Evolutionary conservation across 23 red algal genomes (phyloP).

Genomic region (Gracilaria gracilis): DNA sequence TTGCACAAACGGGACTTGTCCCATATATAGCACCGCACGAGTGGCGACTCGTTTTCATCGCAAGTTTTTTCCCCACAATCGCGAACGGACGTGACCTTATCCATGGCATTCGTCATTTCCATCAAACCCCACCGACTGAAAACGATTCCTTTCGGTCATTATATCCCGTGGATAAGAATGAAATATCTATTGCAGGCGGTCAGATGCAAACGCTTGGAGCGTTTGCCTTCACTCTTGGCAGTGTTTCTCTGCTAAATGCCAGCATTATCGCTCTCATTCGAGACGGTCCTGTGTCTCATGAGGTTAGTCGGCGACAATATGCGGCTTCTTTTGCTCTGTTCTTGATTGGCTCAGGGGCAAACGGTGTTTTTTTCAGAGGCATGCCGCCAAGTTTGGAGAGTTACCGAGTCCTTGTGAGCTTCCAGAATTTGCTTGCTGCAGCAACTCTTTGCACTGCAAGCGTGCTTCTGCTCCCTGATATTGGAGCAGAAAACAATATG

Average conservation of each 20-base stretch:
- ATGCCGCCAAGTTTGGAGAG: conserved; percentile 2
- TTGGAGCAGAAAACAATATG: not conserved
- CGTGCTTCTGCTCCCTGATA: conserved; percentile 15
- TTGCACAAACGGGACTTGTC: conserved; percentile 34
- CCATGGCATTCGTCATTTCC: conserved; percentile 26
- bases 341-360: conserved; percentile 41
- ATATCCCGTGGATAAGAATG: not conserved
- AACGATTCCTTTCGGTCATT: not conserved
- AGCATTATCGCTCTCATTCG: conserved; percentile 25
- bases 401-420: conserved; percentile 19
- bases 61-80: conserved; percentile 40
- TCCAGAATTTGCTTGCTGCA: conserved; percentile 23
- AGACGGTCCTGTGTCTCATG: not conserved
- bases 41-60: conserved; percentile 25
- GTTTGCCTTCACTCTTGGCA: conserved; percentile 22
- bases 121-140: not conserved
- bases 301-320: conserved; percentile 18
- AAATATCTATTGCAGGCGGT: not conserved
- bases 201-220: conserved; percentile 46
- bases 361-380: not conserved
- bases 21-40: conserved; percentile 26
- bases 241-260: conserved; percentile 32
- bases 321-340: conserved; percentile 39
- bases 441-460: conserved; percentile 27
- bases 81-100: conserved; percentile 34